A percentile compares a stretch with the other conserved stretches of the same genome.
Evolutionary conservation across 2,329 filamentous ascomycete species (phyloP).

Genomic region (Penicillium sp.): DNA sequence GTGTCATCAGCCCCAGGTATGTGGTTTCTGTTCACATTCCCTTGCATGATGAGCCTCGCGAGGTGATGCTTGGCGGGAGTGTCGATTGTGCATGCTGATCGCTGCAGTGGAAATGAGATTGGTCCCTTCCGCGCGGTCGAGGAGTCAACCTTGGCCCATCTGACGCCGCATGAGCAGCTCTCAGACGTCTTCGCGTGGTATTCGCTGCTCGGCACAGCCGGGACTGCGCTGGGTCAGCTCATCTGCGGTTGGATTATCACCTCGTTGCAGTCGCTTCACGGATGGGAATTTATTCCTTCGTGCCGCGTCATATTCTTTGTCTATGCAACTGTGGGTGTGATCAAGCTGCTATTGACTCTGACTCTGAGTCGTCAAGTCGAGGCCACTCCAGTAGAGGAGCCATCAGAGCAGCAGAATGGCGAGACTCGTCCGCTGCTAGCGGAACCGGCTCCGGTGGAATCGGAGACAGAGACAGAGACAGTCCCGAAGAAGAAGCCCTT

Average conservation of each 20-base stretch:
- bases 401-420: constrained; percentile 21
- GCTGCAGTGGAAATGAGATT: constrained; percentile 57
- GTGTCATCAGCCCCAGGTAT: constrained; percentile 58
- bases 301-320: constrained; percentile 58
- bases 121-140: constrained; percentile 66
- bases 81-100: neutral
- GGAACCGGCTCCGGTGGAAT: constrained; percentile 4
- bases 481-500: constrained; percentile 41
- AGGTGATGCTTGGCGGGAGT: too few species aligned
- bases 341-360: constrained; percentile 56
- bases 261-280: constrained; percentile 43
- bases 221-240: constrained; percentile 60
- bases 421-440: constrained; percentile 40
- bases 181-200: constrained; percentile 68
- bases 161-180: constrained; percentile 55
- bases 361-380: constrained; percentile 51
- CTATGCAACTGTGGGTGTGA: constrained; percentile 56
- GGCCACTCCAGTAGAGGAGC: constrained; percentile 30
- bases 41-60: too few species aligned
- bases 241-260: constrained; percentile 60
- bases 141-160: constrained; percentile 61
- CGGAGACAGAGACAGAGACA: neutral
- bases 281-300: constrained; percentile 48
- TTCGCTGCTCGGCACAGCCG: constrained; percentile 53
- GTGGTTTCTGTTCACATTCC: constrained; percentile 17